Percentiles rank a stretch among this genome's conserved stretches.
Evolutionary conservation across 176 grass and related monocot species (phyloP).

Genomic region (Oropetium thomaeum): DNA sequence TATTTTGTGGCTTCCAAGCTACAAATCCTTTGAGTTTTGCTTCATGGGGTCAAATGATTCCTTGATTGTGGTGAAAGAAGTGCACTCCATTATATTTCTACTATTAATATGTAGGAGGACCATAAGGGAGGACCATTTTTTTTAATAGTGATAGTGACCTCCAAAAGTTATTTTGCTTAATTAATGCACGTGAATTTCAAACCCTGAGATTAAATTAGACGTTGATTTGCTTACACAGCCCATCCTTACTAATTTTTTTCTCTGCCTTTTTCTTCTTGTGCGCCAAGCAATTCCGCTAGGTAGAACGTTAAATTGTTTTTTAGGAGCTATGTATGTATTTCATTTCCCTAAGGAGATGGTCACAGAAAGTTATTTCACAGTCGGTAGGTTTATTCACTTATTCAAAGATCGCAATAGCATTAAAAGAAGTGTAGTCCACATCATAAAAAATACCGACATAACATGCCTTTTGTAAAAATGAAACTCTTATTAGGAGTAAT

Average conservation of each 20-base stretch:
- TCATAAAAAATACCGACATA: too few relatives aligned
- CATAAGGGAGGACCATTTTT: not conserved
- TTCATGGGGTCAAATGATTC: constrained; percentile 10
- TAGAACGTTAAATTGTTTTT: not conserved
- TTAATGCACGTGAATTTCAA: constrained; percentile 17
- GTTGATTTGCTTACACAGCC: not conserved
- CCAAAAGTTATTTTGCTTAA: constrained; percentile 9
- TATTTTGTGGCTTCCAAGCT: constrained; percentile 8
- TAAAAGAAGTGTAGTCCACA: too few relatives aligned
- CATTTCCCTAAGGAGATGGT: not conserved
- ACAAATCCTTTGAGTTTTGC: constrained; percentile 10
- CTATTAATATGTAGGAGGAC: not conserved
- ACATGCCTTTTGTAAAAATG: too few relatives aligned
- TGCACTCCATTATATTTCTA: constrained; percentile 3
- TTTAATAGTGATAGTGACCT: constrained; percentile 23
- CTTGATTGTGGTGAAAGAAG: constrained; percentile 18
- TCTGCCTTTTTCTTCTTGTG: constrained; percentile 1
- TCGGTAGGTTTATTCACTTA: too few relatives aligned
- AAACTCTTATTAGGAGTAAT: too few relatives aligned
- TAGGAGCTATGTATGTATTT: not conserved
- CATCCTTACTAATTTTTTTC: too few relatives aligned
- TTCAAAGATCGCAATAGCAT: too few relatives aligned
- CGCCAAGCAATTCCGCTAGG: not conserved
- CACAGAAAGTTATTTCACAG: not conserved
- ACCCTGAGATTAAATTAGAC: not conserved